Conservation (phyloP, 176 grass and related monocot genomes). For the Eragrostis curvula region DNA sequence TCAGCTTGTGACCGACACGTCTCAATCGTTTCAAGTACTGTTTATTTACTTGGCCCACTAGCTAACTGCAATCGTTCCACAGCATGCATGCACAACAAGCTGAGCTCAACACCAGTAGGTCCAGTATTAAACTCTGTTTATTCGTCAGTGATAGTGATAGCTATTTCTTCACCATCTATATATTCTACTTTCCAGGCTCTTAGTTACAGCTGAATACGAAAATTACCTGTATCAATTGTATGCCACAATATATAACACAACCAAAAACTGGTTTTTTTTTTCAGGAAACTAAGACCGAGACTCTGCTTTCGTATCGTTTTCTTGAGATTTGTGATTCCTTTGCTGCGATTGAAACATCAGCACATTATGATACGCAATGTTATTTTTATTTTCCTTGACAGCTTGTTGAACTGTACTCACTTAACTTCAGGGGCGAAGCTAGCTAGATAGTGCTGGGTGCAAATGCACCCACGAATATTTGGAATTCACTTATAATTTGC, state of each 20-base stretch:
- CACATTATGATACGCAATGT: slow-evolving; percentile 11
- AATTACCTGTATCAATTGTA: slow-evolving; percentile 5
- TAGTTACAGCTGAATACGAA: slow-evolving; percentile 2
- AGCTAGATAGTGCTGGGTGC: too few relatives aligned
- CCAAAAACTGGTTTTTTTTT: not conserved
- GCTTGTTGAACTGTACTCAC: slow-evolving; percentile 97
- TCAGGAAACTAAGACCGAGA: not conserved
- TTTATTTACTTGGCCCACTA: too few relatives aligned
- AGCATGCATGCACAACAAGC: too few relatives aligned
- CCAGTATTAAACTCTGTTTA: too few relatives aligned
- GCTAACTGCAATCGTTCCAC: too few relatives aligned
- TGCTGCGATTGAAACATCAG: not conserved
- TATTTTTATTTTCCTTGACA: slow-evolving; percentile 41
- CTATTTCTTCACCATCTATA: not conserved
- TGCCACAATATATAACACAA: not conserved
- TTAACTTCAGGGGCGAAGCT: too few relatives aligned
- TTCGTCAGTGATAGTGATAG: not conserved
- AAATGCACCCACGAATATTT: too few relatives aligned
- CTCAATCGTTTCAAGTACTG: too few relatives aligned
- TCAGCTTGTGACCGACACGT: too few relatives aligned
- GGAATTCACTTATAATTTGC: too few relatives aligned
- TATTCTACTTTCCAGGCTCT: not conserved
- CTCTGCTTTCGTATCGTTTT: slow-evolving; percentile 24
- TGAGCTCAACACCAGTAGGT: too few relatives aligned
- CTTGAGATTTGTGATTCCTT: not conserved